A percentile compares a stretch with the other conserved stretches of the same genome.
These are phyloP conservation scores for Brassica balearica DNA, from an alignment of 441 rosid species.

Conservation along the genomic window DNA sequence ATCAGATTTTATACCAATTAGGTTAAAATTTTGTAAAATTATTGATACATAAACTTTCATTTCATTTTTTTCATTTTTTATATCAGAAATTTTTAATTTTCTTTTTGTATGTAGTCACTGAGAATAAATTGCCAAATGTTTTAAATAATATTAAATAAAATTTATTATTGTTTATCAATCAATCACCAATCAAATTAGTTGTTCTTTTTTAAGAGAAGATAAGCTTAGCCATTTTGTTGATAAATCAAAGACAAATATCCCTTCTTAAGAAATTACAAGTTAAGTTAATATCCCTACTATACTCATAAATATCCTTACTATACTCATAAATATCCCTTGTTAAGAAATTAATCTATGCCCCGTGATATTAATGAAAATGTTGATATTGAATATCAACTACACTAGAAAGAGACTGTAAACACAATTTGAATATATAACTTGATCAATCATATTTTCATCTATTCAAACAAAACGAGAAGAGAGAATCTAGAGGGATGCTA, in stretches of 20 bases:
- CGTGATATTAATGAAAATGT: constrained; percentile 8
- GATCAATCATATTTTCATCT: constrained; percentile 22
- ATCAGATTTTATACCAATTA: background rate
- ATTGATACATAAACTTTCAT: background rate
- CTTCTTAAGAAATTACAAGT: background rate
- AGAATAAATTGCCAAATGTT: too few relatives aligned
- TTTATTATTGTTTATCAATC: background rate
- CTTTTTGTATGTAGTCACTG: background rate
- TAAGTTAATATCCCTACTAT: background rate
- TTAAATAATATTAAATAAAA: too few relatives aligned
- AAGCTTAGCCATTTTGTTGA: background rate
- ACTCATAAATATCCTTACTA: background rate
- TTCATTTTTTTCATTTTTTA: background rate
- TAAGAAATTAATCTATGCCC: constrained; percentile 18
- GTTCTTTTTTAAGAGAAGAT: background rate
- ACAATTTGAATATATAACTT: background rate
- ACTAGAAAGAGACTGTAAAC: background rate
- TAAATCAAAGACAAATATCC: background rate
- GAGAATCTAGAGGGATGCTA: background rate
- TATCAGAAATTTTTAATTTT: too few relatives aligned
- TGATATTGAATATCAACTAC: constrained; percentile 8
- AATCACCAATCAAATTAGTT: background rate
- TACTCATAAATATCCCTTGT: background rate
- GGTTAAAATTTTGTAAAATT: background rate
- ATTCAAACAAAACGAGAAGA: constrained; percentile 35